Percentiles rank a stretch among this genome's conserved stretches.
Conservation (phyloP, 2,329 filamentous ascomycete genomes). For the Cladosporium sp. region DNA sequence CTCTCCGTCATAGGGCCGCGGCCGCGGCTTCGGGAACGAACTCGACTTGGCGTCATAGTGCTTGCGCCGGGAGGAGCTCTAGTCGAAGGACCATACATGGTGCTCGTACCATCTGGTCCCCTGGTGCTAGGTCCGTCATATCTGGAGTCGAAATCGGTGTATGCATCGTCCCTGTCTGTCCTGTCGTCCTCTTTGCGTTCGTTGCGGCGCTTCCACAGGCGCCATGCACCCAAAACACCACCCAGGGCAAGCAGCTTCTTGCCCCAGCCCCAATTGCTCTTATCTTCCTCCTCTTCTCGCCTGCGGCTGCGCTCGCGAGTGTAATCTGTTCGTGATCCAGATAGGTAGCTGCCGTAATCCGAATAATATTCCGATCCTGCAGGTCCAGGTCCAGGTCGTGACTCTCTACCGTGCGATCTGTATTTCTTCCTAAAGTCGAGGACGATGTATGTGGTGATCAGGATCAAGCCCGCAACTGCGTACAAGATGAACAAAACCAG, state of each 20-base stretch:
- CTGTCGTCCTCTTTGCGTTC: conserved; percentile 7
- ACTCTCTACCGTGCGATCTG: conserved; percentile 14
- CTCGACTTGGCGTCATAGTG: conserved; percentile 6
- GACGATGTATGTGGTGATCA: conserved; percentile 74
- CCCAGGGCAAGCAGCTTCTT: conserved; percentile 48
- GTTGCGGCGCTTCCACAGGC: conserved; percentile 49
- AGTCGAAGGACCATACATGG: conserved; percentile 14
- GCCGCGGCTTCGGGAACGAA: conserved; percentile 13
- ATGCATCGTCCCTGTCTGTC: conserved; percentile 2
- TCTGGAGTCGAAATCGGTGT: conserved; percentile 12
- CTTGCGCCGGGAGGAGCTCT: conserved; percentile 11
- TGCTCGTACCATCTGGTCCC: conserved; percentile 4
- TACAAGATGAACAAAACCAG: conserved; percentile 81
- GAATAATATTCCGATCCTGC: conserved; percentile 25
- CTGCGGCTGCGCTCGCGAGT: conserved; percentile 33
- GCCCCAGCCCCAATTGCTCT: conserved; percentile 34
- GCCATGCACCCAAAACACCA: conserved; percentile 54
- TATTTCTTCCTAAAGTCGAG: conserved; percentile 63
- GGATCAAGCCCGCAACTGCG: conserved; percentile 68
- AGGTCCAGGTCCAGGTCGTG: conserved; percentile 11
- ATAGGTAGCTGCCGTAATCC: conserved; percentile 28
- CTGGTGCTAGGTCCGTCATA: conserved; percentile 9
- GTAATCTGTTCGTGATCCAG: conserved; percentile 55
- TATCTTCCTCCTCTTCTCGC: conserved; percentile 15
- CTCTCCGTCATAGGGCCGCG: conserved; percentile 14